Percentiles rank a stretch among this genome's conserved stretches.
Conservation (phyloP, 257 asterid species). For the Solanum paucissectum region DNA sequence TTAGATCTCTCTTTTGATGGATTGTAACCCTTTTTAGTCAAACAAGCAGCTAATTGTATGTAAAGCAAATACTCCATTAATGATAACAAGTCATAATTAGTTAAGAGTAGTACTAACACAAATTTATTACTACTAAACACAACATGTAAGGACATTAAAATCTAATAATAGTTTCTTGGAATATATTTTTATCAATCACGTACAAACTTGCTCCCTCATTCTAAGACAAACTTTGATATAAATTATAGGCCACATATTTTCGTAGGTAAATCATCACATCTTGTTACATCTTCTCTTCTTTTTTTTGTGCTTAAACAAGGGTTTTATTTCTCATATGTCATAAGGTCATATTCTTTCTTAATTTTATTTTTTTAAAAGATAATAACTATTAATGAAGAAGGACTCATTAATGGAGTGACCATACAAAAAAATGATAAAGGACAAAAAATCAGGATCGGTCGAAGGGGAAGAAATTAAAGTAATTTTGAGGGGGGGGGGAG, state of each 20-base stretch:
- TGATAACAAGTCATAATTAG: not conserved
- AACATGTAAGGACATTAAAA: not conserved
- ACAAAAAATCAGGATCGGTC: no score
- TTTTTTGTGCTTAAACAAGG: not conserved
- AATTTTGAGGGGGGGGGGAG: no score
- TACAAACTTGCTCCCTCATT: not conserved
- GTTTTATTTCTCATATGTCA: not conserved
- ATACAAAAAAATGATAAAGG: not conserved
- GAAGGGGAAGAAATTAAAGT: no score
- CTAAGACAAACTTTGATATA: not conserved
- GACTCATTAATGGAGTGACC: not conserved
- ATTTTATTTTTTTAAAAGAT: not conserved
- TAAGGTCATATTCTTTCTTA: not conserved
- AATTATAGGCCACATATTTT: not conserved
- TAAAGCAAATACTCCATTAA: not conserved
- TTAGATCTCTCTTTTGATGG: not conserved
- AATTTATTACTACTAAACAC: not conserved
- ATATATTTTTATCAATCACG: not conserved
- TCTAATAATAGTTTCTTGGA: not conserved
- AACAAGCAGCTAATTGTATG: not conserved
- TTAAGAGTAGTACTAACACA: not conserved
- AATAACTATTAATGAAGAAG: no score
- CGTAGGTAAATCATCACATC: not conserved
- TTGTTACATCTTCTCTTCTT: not conserved
- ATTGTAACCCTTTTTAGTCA: not conserved